These are phyloP conservation scores for Seiridium cupressi DNA, from an alignment of 2,329 filamentous ascomycete genomes.

Conservation along the genomic window DNA sequence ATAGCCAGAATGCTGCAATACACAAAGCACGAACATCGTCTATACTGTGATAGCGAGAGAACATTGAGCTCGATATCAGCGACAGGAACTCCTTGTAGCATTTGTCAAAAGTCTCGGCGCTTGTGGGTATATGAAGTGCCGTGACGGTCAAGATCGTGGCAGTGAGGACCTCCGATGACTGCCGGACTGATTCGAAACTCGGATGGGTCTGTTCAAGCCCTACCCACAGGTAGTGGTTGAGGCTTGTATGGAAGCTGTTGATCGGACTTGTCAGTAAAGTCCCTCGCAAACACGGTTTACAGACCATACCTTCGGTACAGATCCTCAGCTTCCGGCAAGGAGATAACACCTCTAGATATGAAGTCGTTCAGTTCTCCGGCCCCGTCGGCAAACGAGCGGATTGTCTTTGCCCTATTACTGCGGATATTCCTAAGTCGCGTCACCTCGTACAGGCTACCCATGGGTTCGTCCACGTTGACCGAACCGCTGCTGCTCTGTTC, in stretches of 20 bases:
- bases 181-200: constrained; percentile 47
- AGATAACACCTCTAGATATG: constrained; percentile 45
- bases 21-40: constrained; percentile 60
- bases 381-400: constrained; percentile 1
- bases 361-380: constrained; percentile 36
- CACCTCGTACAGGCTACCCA: constrained; percentile 53
- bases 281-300: neutral
- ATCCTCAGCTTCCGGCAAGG: constrained; percentile 44
- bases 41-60: constrained; percentile 54
- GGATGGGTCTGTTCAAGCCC: constrained; percentile 49
- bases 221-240: constrained; percentile 52
- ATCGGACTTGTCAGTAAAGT: neutral
- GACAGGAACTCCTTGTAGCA: constrained; percentile 58
- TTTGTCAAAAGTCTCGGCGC: constrained; percentile 47
- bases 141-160: constrained; percentile 58
- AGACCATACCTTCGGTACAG: constrained; percentile 37
- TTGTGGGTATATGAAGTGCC: constrained; percentile 56
- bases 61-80: constrained; percentile 55
- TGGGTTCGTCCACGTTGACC: constrained; percentile 43
- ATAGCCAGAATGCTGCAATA: constrained; percentile 63
- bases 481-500: constrained; percentile 30
- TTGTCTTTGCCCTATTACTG: constrained; percentile 15
- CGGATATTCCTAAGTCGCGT: constrained; percentile 42
- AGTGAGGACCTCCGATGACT: constrained; percentile 54
- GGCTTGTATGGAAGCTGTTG: constrained; percentile 39